Conservation (phyloP, 805 yeast genomes). For the Limtongozyma cylindracea region DNA sequence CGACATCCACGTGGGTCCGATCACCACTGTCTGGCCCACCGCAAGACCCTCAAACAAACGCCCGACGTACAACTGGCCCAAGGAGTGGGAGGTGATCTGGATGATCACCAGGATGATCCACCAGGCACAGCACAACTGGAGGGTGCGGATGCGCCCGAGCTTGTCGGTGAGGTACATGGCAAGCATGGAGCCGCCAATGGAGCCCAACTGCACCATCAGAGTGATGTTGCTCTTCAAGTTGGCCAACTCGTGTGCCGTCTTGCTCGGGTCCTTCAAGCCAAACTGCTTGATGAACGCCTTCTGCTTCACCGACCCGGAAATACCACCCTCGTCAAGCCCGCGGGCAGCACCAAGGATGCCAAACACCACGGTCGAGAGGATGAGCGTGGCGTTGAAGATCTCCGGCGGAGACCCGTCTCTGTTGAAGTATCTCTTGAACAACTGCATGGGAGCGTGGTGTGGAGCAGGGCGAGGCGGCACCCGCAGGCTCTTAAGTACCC, state of each 20-base stretch:
- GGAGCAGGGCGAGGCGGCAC: no score
- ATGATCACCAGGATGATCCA: constrained; percentile 16
- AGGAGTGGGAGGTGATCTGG: constrained; percentile 16
- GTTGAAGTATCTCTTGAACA: no score
- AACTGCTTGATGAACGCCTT: constrained; percentile 14
- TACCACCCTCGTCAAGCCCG: constrained; percentile 31
- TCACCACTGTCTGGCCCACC: constrained; percentile 28
- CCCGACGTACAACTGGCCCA: constrained; percentile 30
- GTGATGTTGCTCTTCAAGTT: constrained; percentile 24
- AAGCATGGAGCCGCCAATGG: constrained; percentile 24
- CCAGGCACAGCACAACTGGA: constrained; percentile 14
- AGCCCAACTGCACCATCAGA: constrained; percentile 32
- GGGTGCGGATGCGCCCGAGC: constrained; percentile 22
- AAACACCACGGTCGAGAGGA: constrained; percentile 18
- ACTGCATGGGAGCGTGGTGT: no score
- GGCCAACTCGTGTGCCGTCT: constrained; percentile 12
- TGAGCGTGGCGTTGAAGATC: constrained; percentile 19
- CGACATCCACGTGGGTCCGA: constrained; percentile 24
- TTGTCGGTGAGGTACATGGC: constrained; percentile 22
- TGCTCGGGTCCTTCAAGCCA: constrained; percentile 15
- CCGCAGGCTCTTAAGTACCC: no score
- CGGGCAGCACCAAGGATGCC: constrained; percentile 30
- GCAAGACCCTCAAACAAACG: constrained; percentile 27
- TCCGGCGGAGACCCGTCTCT: constrained; percentile 20
- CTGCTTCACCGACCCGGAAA: constrained; percentile 19